Conservation (phyloP, 208 protist species). For the Sergeia podlipaevii region DNA sequence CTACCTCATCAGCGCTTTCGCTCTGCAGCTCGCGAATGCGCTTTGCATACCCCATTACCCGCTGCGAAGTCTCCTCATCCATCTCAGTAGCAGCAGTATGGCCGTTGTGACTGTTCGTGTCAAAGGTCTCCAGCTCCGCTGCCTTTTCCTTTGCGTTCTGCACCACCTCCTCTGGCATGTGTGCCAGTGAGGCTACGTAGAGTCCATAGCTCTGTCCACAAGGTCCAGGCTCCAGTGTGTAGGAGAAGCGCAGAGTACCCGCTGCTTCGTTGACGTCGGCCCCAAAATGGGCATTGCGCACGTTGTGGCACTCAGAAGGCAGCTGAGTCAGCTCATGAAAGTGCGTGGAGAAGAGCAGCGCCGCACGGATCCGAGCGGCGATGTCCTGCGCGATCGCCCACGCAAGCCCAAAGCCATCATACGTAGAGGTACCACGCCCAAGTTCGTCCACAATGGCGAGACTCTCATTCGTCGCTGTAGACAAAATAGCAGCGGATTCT, state of each 20-base stretch:
- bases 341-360: constrained; percentile 99
- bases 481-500: constrained; percentile 97
- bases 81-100: constrained; percentile 1
- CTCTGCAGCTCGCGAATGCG: constrained; percentile 53
- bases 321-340: constrained; percentile 99
- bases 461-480: constrained; percentile 91
- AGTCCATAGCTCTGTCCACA: constrained; percentile 92
- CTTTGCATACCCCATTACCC: constrained; percentile 58
- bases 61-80: constrained; percentile 24
- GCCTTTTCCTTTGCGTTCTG: constrained; percentile 74
- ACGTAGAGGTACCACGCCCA: constrained; percentile 98
- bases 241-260: constrained; percentile 82
- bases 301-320: constrained; percentile 29
- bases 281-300: constrained; percentile 84
- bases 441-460: constrained; percentile 99
- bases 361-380: constrained; percentile 63
- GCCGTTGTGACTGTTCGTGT: constrained; percentile 15
- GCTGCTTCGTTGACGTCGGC: constrained; percentile 60
- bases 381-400: constrained; percentile 98
- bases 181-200: constrained; percentile 88
- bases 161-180: constrained; percentile 84
- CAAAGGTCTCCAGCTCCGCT: constrained; percentile 83
- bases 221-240: constrained; percentile 79
- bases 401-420: constrained; percentile 99
- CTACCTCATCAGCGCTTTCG: constrained; percentile 9